Evolutionary conservation across 1,139 yeast species (phyloP), one percentile per base, ranked within the genome.

Genomic region (Geotrichum aggregatum): DNA sequence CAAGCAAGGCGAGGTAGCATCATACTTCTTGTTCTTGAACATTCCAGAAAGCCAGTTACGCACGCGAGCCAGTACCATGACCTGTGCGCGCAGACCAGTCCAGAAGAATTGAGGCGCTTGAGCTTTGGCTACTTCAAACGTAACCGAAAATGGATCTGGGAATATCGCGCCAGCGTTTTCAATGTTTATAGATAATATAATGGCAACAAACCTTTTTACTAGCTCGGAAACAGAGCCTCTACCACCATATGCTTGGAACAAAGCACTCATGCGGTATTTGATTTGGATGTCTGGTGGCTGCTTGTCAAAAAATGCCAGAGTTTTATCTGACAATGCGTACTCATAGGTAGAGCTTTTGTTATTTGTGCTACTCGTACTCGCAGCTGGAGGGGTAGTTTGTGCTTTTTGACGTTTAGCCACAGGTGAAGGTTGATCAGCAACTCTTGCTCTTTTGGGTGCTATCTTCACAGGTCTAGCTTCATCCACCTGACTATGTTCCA

Each of bases 11-110:
- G 44, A 45, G 13, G 60, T 52, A 4, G 45, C 49, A 14, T 58
- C 61, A 33, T 50, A 57, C 19, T 52, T 44, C 50, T 60, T 61
- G 19, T 44, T 43, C 38, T 56, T 56, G 13, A 50, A 31, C 45
- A 55, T 45, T 5, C 50, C 50, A 2, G 59, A 58, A 49, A 67
- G 50, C 69, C 68, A 67, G 55, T 65, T 66, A 26, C 67, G 60
- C 42, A 65, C 50, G n/a, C 70, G 59, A 1, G 63, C 61, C 14
- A 63, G 35, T 30, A 65, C 54, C 14, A 48, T 44, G 21, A 48
- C 43, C 14, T 55, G 54, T 21, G 54, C 47, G 8, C 56, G 46
- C 42, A 62, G 52, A 2, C 55, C 55, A 19, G 47, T 47, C 66
- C 66, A 66, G 48, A 66, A 62, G n/a, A 39, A 52, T n/a, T 47